These are phyloP conservation scores for Hordeum pubiflorum DNA, from an alignment of 202 grass and related monocot genomes.

Conservation along the genomic window DNA sequence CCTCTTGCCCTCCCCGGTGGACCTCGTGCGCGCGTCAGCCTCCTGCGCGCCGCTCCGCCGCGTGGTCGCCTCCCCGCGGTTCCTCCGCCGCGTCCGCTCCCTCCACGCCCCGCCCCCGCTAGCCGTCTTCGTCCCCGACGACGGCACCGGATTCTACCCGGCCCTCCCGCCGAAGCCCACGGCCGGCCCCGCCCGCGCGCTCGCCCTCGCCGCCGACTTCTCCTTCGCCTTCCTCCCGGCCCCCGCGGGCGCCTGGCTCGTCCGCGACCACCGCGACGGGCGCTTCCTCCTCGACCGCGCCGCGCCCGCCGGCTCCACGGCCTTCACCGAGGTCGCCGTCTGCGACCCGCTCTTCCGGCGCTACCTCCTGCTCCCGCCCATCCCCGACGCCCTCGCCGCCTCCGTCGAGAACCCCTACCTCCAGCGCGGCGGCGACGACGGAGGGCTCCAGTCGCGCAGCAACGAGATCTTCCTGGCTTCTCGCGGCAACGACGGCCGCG, in stretches of 20 bases:
- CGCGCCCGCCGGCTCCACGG: not conserved
- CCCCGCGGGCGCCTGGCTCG: conserved; percentile 18
- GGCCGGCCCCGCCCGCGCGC: not conserved
- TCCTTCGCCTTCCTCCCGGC: conserved; percentile 28
- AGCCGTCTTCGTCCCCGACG: conserved; percentile 20
- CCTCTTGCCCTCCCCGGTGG: not conserved
- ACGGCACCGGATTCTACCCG: not conserved
- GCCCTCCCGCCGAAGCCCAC: not conserved
- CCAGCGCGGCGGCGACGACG: conserved; percentile 30
- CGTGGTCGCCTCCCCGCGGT: conserved; percentile 13
- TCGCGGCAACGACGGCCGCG: not conserved
- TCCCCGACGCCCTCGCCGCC: conserved; percentile 22
- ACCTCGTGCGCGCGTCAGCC: conserved; percentile 10
- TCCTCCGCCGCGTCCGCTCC: conserved; percentile 25
- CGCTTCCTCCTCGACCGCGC: conserved; percentile 36
- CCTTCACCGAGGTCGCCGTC: conserved; percentile 29
- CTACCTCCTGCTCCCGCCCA: conserved; percentile 27
- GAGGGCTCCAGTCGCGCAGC: conserved; percentile 13
- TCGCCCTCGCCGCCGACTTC: conserved; percentile 23
- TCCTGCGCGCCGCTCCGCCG: conserved; percentile 20
- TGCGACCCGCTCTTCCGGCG: conserved; percentile 36
- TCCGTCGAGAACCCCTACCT: conserved; percentile 39
- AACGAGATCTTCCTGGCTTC: conserved; percentile 36
- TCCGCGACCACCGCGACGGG: conserved; percentile 32
- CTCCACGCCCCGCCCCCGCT: conserved; percentile 20